Conservation (phyloP, 75 land plant species). For the Pseudotsuga menziesii region DNA sequence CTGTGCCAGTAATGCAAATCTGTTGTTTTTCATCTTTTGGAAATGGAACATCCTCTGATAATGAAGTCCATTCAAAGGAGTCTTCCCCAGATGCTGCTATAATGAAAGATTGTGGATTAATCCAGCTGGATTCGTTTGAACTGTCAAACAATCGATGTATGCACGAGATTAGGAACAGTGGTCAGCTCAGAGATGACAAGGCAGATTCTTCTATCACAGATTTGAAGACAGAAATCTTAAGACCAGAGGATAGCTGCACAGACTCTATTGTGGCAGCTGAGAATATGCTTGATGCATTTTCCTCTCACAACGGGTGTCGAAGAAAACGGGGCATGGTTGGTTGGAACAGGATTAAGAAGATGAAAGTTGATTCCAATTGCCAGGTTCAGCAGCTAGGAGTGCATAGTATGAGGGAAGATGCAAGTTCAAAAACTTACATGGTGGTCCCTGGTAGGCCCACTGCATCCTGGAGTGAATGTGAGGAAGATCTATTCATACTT, state of each 20-base stretch:
- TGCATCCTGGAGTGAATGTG: constrained; percentile 41
- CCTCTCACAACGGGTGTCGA: not conserved
- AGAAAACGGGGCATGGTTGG: not conserved
- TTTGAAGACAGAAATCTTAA: not conserved
- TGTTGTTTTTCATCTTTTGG: not conserved
- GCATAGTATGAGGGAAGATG: not conserved
- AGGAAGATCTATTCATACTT: constrained; percentile 47
- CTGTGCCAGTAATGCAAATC: constrained; percentile 37
- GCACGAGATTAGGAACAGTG: not conserved
- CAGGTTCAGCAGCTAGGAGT: not conserved
- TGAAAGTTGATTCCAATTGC: not conserved
- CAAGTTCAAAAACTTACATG: constrained; percentile 3
- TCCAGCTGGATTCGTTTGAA: no score
- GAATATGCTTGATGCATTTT: not conserved
- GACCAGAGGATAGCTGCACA: not conserved
- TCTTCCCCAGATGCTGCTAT: no score
- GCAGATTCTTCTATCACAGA: no score
- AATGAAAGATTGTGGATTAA: no score
- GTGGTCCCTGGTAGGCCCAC: constrained; percentile 33
- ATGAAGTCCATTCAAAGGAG: not conserved
- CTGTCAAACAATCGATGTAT: no score
- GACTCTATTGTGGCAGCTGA: not conserved
- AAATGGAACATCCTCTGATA: not conserved
- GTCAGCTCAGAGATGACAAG: no score
- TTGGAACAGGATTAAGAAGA: not conserved